Evolutionary conservation across 2,329 filamentous ascomycete species (phyloP).

Genomic region (Penicillium freii): DNA sequence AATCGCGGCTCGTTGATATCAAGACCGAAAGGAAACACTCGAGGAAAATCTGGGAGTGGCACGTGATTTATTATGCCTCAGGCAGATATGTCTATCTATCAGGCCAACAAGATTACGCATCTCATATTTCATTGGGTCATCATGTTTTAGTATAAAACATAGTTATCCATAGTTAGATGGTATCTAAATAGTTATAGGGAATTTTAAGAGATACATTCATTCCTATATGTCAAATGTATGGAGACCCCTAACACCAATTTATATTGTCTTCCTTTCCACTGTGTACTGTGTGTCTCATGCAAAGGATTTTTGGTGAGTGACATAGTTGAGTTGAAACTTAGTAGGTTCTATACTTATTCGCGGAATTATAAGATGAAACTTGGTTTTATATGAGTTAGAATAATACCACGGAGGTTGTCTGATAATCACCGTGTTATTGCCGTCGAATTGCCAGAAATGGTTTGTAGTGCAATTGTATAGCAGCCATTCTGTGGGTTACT

Average conservation of each 20-base stretch:
- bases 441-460: not conserved
- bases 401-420: not conserved
- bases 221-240: no score
- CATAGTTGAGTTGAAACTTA: not conserved
- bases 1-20: slow-evolving; percentile 24
- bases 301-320: not conserved
- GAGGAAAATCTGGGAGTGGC: slow-evolving; percentile 36
- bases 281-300: not conserved
- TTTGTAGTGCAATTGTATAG: not conserved
- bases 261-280: not conserved
- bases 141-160: no score
- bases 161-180: no score
- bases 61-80: slow-evolving; percentile 27
- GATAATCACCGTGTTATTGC: not conserved
- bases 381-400: not conserved
- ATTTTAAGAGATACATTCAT: no score
- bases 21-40: slow-evolving; percentile 32
- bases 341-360: no score
- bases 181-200: no score
- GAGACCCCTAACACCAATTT: not conserved
- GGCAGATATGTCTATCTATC: not conserved
- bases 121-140: no score
- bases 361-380: not conserved
- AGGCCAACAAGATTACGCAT: not conserved
- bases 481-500: no score